phyloP scores from a whole-genome alignment of 345 rosid species.

The Citrus medica region DNA sequence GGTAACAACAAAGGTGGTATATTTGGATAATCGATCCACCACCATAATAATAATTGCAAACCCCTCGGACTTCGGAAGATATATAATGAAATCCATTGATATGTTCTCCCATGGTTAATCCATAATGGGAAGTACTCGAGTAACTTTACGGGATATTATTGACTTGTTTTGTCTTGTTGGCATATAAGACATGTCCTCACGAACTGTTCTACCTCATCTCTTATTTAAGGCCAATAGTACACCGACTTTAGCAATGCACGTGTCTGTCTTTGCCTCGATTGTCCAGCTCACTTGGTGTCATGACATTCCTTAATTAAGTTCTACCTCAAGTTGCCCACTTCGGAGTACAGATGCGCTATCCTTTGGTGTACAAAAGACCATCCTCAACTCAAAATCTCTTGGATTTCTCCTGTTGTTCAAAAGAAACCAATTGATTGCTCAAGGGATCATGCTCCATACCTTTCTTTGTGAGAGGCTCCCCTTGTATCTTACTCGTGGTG shows the following conservation, averaged over 20 bases:
- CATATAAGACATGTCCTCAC: neutral
- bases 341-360: accelerated
- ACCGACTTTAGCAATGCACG: no score
- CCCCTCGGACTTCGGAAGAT: accelerated
- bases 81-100: neutral
- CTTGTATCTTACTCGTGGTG: no score
- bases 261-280: accelerated
- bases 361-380: neutral
- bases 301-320: neutral
- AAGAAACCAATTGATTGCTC: neutral
- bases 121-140: neutral
- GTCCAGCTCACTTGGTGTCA: neutral
- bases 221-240: neutral
- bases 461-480: neutral
- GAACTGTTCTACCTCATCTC: neutral
- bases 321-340: neutral
- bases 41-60: neutral
- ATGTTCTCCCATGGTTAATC: neutral
- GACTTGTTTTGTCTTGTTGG: neutral
- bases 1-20: accelerated
- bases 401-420: neutral
- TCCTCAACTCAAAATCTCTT: neutral
- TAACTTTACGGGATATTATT: neutral
- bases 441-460: neutral
- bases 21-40: neutral